Conservation (phyloP, 75 land plant genomes). For the Pinus tabuliformis region DNA sequence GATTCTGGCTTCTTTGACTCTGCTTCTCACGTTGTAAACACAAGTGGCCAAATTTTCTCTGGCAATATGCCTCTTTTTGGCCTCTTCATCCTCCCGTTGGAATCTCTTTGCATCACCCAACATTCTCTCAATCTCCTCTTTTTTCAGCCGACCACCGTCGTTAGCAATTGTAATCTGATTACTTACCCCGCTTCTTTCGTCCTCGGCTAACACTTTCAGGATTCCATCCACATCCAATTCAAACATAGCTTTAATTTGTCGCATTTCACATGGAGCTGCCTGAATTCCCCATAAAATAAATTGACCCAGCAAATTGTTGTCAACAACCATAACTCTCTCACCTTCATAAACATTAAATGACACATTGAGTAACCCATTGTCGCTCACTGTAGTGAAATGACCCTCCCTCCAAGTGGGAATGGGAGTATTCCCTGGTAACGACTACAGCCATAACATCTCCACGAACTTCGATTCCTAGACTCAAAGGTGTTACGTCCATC, state of each 20-base stretch:
- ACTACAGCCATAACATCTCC: too few relatives aligned
- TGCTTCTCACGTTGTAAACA: too few relatives aligned
- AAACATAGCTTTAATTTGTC: too few relatives aligned
- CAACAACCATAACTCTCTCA: background rate
- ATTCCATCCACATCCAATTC: background rate
- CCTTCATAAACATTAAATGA: background rate
- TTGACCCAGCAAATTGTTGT: background rate
- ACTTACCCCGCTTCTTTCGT: background rate
- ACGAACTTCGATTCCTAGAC: background rate
- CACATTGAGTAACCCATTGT: background rate
- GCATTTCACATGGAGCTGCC: too few relatives aligned
- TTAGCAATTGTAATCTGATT: background rate
- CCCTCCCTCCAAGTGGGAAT: background rate
- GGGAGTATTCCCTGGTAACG: too few relatives aligned
- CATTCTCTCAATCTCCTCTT: too few relatives aligned
- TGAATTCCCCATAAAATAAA: background rate
- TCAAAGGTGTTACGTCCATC: background rate
- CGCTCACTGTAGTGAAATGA: background rate
- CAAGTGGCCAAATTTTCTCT: background rate
- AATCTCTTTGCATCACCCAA: background rate
- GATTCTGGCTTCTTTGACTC: too few relatives aligned
- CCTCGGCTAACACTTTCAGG: constrained; percentile 7
- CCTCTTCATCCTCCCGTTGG: background rate
- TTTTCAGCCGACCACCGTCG: background rate
- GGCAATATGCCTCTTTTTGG: background rate